Evolutionary conservation across 345 rosid species (phyloP).

Genomic region (Microcos paniculata): DNA sequence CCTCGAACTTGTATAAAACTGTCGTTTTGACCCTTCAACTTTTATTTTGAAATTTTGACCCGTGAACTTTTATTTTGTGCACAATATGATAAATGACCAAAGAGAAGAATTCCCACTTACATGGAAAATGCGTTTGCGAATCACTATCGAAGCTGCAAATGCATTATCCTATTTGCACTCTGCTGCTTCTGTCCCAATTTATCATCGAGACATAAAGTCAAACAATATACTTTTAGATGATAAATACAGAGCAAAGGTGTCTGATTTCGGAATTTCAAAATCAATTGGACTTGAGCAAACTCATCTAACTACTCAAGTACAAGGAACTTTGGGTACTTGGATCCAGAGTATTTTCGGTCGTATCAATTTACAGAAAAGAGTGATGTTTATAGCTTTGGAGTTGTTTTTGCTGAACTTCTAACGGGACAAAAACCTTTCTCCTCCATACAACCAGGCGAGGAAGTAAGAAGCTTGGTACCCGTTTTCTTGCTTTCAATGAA

Average conservation of each 20-base stretch:
- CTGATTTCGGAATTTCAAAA: constrained; percentile 27
- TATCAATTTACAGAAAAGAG: constrained; percentile 19
- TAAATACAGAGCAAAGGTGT: constrained; percentile 18
- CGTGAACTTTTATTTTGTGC: too few species aligned
- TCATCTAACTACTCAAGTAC: constrained; percentile 21
- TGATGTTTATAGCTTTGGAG: constrained; percentile 6
- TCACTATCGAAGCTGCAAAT: constrained; percentile 8
- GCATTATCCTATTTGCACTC: constrained; percentile 28
- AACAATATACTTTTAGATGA: constrained; percentile 22
- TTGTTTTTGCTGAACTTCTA: background rate
- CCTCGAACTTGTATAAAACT: too few species aligned
- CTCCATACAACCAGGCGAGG: background rate
- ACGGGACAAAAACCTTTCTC: background rate
- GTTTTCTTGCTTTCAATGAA: background rate
- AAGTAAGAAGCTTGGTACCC: background rate
- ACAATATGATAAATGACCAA: constrained; percentile 25
- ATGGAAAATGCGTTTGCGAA: constrained; percentile 21
- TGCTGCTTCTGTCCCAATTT: constrained; percentile 16
- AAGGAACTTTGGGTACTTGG: constrained; percentile 24
- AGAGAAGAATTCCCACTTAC: constrained; percentile 5
- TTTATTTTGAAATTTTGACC: too few species aligned
- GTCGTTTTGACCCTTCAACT: too few species aligned
- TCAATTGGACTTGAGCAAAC: constrained; percentile 21
- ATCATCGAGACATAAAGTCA: constrained; percentile 28
- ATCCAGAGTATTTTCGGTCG: constrained; percentile 23